Conservation (phyloP, 2,329 filamentous ascomycete species). For the Cercospora sesami region DNA sequence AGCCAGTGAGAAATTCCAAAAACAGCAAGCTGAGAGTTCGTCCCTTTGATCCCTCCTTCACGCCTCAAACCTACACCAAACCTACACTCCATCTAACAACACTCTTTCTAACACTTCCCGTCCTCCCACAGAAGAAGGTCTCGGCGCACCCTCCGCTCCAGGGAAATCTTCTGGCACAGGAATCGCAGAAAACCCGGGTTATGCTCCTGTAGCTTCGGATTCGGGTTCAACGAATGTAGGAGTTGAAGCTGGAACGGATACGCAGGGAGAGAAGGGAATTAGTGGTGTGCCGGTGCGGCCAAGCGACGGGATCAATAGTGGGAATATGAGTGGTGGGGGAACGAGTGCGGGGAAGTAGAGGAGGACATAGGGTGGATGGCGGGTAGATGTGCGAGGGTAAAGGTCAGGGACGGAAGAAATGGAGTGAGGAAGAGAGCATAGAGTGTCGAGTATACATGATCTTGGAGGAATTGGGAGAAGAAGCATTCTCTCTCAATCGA, state of each 20-base stretch:
- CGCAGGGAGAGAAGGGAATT: slow-evolving; percentile 41
- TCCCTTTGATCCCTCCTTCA: neutral
- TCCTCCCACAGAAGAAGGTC: slow-evolving; percentile 30
- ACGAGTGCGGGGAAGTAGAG: slow-evolving; percentile 2
- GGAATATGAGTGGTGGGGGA: slow-evolving; percentile 31
- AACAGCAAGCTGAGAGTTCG: slow-evolving; percentile 39
- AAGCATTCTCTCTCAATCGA: too few species aligned
- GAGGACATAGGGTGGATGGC: neutral
- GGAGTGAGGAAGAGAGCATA: neutral
- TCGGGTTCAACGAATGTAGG: slow-evolving; percentile 38
- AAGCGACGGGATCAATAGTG: slow-evolving; percentile 20
- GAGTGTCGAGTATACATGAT: too few species aligned
- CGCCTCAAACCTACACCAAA: neutral
- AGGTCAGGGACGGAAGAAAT: too few species aligned
- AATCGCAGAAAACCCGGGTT: slow-evolving; percentile 30
- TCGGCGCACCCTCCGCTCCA: slow-evolving; percentile 38
- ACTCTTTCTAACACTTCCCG: too few species aligned
- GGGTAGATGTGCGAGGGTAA: too few species aligned
- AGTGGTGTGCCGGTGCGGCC: slow-evolving; percentile 34
- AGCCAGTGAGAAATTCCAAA: slow-evolving; percentile 39
- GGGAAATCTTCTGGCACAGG: slow-evolving; percentile 33
- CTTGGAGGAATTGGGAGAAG: too few species aligned
- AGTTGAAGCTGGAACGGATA: slow-evolving; percentile 34
- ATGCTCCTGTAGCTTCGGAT: slow-evolving; percentile 40
- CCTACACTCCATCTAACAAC: too few species aligned